Evolutionary conservation across 345 rosid species (phyloP).

Genomic region (Lepidium didymum): DNA sequence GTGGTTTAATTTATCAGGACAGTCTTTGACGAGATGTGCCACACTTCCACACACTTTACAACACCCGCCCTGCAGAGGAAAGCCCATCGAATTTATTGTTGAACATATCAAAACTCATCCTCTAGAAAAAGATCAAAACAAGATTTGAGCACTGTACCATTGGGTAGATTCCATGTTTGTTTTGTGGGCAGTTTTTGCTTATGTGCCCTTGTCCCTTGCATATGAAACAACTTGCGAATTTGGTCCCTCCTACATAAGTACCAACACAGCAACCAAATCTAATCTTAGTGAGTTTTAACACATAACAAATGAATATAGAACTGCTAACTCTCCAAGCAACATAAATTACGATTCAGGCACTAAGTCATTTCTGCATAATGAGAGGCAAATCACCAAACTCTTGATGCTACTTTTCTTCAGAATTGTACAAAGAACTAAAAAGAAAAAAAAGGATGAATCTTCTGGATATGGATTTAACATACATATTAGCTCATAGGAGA

Average conservation of each 20-base stretch:
- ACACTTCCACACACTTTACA: slow-evolving; percentile 91
- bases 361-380: too few relatives aligned
- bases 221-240: slow-evolving; percentile 80
- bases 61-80: slow-evolving; percentile 64
- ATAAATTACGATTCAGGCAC: not conserved
- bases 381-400: not conserved
- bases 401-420: not conserved
- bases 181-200: slow-evolving; percentile 88
- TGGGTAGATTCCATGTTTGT: slow-evolving; percentile 82
- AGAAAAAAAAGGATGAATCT: not conserved
- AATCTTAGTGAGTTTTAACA: not conserved
- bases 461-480: not conserved
- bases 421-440: not conserved
- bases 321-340: not conserved
- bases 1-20: slow-evolving; percentile 60
- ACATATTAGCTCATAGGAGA: not conserved
- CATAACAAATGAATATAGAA: not conserved
- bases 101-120: not conserved
- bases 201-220: slow-evolving; percentile 78
- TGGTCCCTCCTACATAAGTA: slow-evolving; percentile 64
- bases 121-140: not conserved
- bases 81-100: not conserved
- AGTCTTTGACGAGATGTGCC: slow-evolving; percentile 90
- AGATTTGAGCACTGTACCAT: slow-evolving; percentile 47
- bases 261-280: not conserved